Conservation (phyloP, 2,329 filamentous ascomycete genomes). For the Sporothrix luriei region DNA sequence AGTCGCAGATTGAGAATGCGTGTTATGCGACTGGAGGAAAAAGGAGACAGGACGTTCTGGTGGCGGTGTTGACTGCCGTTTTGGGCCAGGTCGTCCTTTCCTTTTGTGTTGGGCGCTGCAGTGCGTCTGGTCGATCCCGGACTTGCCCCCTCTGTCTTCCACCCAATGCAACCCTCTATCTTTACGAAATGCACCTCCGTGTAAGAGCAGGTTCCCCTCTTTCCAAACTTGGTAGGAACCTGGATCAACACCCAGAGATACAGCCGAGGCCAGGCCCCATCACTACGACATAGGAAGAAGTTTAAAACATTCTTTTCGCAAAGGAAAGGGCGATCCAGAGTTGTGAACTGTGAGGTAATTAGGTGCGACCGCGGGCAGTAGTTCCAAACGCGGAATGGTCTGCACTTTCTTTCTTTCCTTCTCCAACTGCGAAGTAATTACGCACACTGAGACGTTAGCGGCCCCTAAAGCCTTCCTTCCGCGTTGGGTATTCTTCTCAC, state of each 20-base stretch:
- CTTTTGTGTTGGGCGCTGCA: background rate
- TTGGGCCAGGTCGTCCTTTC: conserved; percentile 1
- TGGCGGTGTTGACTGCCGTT: background rate
- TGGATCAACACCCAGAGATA: background rate
- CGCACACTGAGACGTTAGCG: conserved; percentile 18
- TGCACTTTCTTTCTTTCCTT: conserved; percentile 17
- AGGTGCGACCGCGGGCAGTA: background rate
- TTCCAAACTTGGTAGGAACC: conserved; percentile 30
- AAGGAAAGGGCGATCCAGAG: background rate
- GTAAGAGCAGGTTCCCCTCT: conserved; percentile 25
- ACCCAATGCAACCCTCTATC: conserved; percentile 1
- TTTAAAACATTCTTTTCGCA: background rate
- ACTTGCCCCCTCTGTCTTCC: background rate
- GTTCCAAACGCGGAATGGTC: background rate
- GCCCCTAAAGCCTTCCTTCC: background rate
- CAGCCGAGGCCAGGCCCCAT: background rate
- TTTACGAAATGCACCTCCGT: conserved; percentile 1
- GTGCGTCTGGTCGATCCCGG: background rate
- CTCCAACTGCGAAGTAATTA: too few species aligned
- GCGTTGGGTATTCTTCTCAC: background rate
- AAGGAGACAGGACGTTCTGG: background rate
- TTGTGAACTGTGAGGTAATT: background rate
- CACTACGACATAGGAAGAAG: background rate
- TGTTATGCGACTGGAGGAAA: conserved; percentile 3
- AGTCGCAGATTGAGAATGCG: conserved; percentile 1